Percentiles rank a stretch among this genome's conserved stretches.
Conservation (phyloP, 768 basidiomycete genomes). For the Tylopilus intermedius region DNA sequence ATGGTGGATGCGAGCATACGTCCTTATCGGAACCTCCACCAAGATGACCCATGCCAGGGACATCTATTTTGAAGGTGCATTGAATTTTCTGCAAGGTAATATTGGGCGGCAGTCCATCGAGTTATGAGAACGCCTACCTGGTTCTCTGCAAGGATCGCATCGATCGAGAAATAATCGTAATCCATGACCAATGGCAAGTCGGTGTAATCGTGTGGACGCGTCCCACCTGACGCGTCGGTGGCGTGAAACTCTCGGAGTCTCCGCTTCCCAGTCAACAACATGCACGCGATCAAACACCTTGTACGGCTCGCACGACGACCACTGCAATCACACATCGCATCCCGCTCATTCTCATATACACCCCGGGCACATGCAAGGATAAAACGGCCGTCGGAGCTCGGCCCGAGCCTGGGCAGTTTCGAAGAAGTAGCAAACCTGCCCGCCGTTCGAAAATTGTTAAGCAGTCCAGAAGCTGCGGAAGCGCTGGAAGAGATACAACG, state of each 20-base stretch:
- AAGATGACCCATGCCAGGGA: conserved; percentile 84
- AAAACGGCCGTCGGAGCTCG: conserved; percentile 26
- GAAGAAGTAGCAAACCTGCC: conserved; percentile 37
- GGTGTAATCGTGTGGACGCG: neutral
- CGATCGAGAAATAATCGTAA: conserved; percentile 87
- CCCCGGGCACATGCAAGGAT: conserved; percentile 26
- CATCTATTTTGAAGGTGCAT: conserved; percentile 85
- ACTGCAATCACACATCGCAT: conserved; percentile 7
- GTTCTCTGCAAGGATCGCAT: conserved; percentile 88
- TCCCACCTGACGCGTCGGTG: conserved; percentile 17
- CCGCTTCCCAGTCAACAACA: conserved; percentile 6
- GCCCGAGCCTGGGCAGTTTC: conserved; percentile 38
- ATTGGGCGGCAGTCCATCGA: neutral
- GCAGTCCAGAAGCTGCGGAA: conserved; percentile 46
- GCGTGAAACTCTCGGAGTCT: conserved; percentile 8
- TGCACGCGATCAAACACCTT: conserved; percentile 21
- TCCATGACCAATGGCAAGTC: conserved; percentile 51
- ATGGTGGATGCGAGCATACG: conserved; percentile 40
- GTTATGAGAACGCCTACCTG: conserved; percentile 45
- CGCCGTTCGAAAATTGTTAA: conserved; percentile 43
- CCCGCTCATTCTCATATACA: conserved; percentile 29
- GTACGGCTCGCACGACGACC: conserved; percentile 13
- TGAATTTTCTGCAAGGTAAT: conserved; percentile 67
- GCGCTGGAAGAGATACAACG: conserved; percentile 43
- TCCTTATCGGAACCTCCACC: conserved; percentile 82